phyloP scores from a whole-genome alignment of 805 yeast species.

The Schizosaccharomyces osmophilus region DNA sequence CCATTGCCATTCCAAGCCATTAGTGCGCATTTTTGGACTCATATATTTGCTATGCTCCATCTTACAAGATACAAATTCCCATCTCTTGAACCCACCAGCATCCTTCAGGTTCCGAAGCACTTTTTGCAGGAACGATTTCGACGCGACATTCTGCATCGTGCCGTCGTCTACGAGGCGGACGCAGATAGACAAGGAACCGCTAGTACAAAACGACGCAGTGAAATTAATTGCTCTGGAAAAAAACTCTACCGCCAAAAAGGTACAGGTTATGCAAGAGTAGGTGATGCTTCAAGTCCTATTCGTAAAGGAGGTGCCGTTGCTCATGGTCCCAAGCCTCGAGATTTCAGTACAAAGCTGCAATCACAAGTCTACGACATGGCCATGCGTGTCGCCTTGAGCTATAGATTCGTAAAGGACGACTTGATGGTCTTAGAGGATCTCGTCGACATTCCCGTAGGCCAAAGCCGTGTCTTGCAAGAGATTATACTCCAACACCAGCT shows the following conservation, averaged over 20 bases:
- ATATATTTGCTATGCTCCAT: neutral
- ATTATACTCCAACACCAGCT: neutral
- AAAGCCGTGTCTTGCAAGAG: neutral
- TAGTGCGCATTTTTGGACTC: no score
- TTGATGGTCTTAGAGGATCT: neutral
- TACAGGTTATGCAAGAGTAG: slow-evolving; percentile 80
- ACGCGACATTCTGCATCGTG: slow-evolving; percentile 82
- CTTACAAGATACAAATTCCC: slow-evolving; percentile 42
- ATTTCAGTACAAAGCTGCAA: slow-evolving; percentile 62
- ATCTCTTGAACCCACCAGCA: slow-evolving; percentile 57
- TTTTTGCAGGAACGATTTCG: slow-evolving; percentile 54
- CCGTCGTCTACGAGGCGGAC: slow-evolving; percentile 80
- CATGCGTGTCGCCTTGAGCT: slow-evolving; percentile 41
- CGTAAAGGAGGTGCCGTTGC: slow-evolving; percentile 79
- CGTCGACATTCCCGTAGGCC: neutral
- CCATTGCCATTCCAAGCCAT: no score
- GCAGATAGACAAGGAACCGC: slow-evolving; percentile 71
- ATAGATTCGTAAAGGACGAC: neutral
- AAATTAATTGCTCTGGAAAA: slow-evolving; percentile 59
- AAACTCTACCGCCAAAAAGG: slow-evolving; percentile 83
- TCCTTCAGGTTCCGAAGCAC: slow-evolving; percentile 52
- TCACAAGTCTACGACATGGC: slow-evolving; percentile 50
- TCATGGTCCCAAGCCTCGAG: slow-evolving; percentile 71
- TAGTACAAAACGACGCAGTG: slow-evolving; percentile 66
- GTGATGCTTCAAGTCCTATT: slow-evolving; percentile 86